phyloP scores from a whole-genome alignment of 169 alveolate genomes.

The Eimeria zaria region DNA sequence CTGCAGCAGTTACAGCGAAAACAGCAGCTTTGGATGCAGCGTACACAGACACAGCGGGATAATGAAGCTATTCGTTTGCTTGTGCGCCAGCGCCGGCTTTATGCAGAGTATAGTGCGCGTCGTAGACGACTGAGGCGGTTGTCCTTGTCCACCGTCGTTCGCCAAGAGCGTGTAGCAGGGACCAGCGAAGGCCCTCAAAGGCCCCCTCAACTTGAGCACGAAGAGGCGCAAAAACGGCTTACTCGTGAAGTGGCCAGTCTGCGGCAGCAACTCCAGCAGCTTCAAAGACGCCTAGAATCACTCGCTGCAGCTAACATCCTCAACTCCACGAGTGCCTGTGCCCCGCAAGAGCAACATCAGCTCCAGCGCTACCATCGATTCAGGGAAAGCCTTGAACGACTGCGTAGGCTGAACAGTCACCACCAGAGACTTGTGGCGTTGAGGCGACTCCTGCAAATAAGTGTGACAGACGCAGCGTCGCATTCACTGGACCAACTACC shows the following conservation, averaged over 20 bases:
- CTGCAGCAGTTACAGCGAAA: constrained; percentile 39
- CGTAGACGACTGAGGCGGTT: constrained; percentile 62
- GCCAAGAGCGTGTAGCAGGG: background rate
- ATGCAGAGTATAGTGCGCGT: constrained; percentile 65
- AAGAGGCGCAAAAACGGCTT: constrained; percentile 63
- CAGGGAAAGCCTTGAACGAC: constrained; percentile 23
- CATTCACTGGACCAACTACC: background rate
- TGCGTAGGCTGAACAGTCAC: constrained; percentile 52
- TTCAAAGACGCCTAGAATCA: constrained; percentile 69
- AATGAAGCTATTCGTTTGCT: constrained; percentile 42
- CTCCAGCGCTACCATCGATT: constrained; percentile 71
- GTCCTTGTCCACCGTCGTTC: background rate
- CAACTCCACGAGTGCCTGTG: background rate
- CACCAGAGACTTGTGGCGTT: constrained; percentile 60
- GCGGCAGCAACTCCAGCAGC: constrained; percentile 77
- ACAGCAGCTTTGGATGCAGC: constrained; percentile 44
- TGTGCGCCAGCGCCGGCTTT: constrained; percentile 49
- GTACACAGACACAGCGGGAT: constrained; percentile 58
- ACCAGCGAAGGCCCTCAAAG: constrained; percentile 24
- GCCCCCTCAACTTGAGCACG: background rate
- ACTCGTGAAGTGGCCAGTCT: constrained; percentile 43
- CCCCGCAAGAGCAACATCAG: constrained; percentile 24
- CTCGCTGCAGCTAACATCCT: constrained; percentile 34
- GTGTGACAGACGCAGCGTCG: constrained; percentile 3
- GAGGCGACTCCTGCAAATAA: constrained; percentile 55